These are phyloP conservation scores for Aspergillus steynii DNA, from an alignment of 495 filamentous ascomycete genomes.

Conservation along the genomic window DNA sequence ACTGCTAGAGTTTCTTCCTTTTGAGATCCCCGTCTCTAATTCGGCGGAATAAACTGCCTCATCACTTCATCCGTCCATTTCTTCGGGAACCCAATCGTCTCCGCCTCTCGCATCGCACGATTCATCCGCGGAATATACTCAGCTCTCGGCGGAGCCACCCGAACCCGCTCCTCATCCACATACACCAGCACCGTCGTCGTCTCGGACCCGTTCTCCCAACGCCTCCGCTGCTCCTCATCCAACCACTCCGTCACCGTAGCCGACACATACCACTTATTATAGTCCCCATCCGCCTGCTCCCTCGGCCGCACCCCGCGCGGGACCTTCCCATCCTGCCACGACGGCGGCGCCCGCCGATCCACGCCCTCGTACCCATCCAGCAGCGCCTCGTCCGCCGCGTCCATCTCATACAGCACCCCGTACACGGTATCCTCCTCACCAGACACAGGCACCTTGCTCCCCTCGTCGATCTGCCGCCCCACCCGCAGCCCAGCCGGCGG, in stretches of 20 bases:
- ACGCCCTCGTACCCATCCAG: conserved; percentile 47
- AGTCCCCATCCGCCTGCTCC: conserved; percentile 37
- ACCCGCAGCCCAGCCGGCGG: conserved; percentile 32
- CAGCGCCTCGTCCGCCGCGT: conserved; percentile 32
- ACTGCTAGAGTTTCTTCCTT: too few relatives aligned
- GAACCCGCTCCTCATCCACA: conserved; percentile 46
- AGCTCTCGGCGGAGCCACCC: conserved; percentile 41
- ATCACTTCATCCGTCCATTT: conserved; percentile 58
- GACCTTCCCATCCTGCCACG: conserved; percentile 21
- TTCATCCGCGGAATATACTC: conserved; percentile 74
- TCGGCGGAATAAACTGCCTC: conserved; percentile 54
- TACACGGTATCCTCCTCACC: conserved; percentile 41
- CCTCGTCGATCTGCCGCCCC: conserved; percentile 20
- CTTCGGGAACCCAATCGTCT: conserved; percentile 54
- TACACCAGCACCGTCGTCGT: conserved; percentile 54
- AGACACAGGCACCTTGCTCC: conserved; percentile 22
- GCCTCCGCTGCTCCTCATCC: conserved; percentile 21
- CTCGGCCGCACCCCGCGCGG: conserved; percentile 41
- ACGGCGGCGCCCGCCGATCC: conserved; percentile 23
- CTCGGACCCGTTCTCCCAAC: conserved; percentile 38
- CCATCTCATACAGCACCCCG: conserved; percentile 64
- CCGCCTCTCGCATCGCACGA: conserved; percentile 61
- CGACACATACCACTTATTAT: conserved; percentile 43
- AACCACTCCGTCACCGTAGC: conserved; percentile 38
- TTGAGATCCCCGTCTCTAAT: neutral